Evolutionary conservation across 2,329 filamentous ascomycete genomes (phyloP), one percentile per base, ranked within the genome.

Genomic region (Calonectria montana): DNA sequence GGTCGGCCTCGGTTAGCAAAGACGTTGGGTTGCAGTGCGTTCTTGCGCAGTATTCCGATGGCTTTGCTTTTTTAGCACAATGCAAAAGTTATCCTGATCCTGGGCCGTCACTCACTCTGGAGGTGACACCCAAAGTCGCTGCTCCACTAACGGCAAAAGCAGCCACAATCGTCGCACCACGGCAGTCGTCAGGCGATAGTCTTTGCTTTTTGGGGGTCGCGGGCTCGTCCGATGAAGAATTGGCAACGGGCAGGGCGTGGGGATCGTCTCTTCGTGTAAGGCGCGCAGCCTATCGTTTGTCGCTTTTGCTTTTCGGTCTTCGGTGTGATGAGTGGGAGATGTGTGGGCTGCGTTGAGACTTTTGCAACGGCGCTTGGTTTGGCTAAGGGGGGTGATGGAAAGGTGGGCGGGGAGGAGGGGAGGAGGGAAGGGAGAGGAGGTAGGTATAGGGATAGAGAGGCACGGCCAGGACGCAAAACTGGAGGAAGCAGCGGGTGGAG

Each of bases 31-130:
- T 74, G 67, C 73, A 72, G 53, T 62, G 65, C 53, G 64, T 41
- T 50, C 39, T 73, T 63, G 72, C 75, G 77, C 74, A 74, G 75
- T 61, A 64, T 74, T 74, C 73, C 57, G 71, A 77, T 75, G 67
- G 70, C 72, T 79, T 76, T 79, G 68, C 65, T 74, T 77, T 43
- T 79, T 79, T 79, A 76, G 76, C 73, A 71, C 50, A 72, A 73
- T 67, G 73, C 73, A 73, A 66, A 79, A 74, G 77, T 77, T 64
- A 74, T 75, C 66, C 67, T 78, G 57, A 65, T 65, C 77, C 71
- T 76, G 50, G 67, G 63, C 72, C 62, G 67, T 71, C 66, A 77
- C 77, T 79, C 74, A 79, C 77, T 78, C 69, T 70, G 66, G 67
- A 76, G 62, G 64, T 71, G 75, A 64, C 48, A 61, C 50, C 69